phyloP scores from a whole-genome alignment of 2,329 filamentous ascomycete genomes.

The Phaeophleospora eucalypticola region DNA sequence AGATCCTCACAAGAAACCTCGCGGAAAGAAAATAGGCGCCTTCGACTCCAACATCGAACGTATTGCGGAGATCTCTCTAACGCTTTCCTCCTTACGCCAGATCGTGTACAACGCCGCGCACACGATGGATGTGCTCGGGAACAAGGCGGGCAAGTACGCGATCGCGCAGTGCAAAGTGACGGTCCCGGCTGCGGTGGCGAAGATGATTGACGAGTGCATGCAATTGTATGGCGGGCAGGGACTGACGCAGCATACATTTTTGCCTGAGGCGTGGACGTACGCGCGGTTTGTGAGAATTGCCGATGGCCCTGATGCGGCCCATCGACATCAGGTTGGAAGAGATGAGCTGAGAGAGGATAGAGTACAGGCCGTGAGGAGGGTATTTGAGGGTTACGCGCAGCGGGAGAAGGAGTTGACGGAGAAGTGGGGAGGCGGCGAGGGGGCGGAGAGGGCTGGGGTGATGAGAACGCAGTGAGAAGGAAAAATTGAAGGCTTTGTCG shows the following conservation, averaged over 20 bases:
- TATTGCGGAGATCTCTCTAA: constrained; percentile 83
- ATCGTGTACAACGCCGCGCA: constrained; percentile 89
- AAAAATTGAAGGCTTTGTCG: neutral
- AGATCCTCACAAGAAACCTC: constrained; percentile 81
- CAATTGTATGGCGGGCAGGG: constrained; percentile 88
- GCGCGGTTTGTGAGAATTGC: constrained; percentile 29
- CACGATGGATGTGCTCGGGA: constrained; percentile 81
- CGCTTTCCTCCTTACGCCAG: constrained; percentile 85
- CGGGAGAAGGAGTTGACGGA: constrained; percentile 29
- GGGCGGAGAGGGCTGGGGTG: constrained; percentile 36
- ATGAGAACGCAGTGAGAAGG: constrained; percentile 5
- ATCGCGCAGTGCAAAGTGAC: constrained; percentile 93
- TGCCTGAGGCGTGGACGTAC: constrained; percentile 55
- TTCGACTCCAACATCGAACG: constrained; percentile 94
- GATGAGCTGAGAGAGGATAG: constrained; percentile 70
- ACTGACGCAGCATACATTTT: constrained; percentile 86
- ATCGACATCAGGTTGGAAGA: constrained; percentile 71
- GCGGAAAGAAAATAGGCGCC: constrained; percentile 76
- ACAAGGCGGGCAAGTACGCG: constrained; percentile 82
- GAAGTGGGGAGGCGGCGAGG: constrained; percentile 62
- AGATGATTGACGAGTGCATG: constrained; percentile 87
- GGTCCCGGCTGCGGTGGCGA: constrained; percentile 72
- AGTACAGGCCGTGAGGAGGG: constrained; percentile 47
- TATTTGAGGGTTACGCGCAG: constrained; percentile 56
- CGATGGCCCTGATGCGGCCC: constrained; percentile 93